Percentiles rank a stretch among this genome's conserved stretches.
phyloP scores from a whole-genome alignment of 177 flowering plant species.

The Vitis hybrid region DNA sequence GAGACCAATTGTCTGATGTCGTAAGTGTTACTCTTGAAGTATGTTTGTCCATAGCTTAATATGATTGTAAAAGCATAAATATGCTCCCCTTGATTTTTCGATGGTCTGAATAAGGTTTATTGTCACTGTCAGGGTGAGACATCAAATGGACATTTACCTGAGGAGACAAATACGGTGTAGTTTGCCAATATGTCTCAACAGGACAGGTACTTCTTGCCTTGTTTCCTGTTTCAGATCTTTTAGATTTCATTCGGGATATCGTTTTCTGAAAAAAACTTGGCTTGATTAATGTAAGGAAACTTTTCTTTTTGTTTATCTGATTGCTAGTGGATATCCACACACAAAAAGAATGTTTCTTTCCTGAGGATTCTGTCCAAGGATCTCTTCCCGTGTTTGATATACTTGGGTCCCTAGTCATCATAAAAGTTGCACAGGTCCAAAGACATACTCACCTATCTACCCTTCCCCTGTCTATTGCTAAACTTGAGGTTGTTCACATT shows the following conservation, averaged over 20 bases:
- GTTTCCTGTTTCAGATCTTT: background rate
- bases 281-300: background rate
- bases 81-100: background rate
- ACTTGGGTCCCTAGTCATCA: too few species aligned
- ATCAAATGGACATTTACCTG: slow-evolving; percentile 26
- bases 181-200: background rate
- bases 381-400: too few species aligned
- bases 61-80: background rate
- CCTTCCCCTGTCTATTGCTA: too few species aligned
- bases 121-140: slow-evolving; percentile 37
- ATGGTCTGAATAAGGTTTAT: background rate
- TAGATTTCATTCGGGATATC: background rate
- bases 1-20: slow-evolving; percentile 48
- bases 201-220: slow-evolving; percentile 1
- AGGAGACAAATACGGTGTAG: slow-evolving; percentile 29
- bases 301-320: background rate
- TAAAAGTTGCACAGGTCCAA: too few species aligned
- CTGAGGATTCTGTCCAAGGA: too few species aligned
- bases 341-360: too few species aligned
- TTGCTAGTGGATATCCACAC: background rate
- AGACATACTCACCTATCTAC: too few species aligned
- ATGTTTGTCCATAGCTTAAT: background rate
- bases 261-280: background rate
- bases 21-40: slow-evolving; percentile 26
- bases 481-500: too few species aligned